phyloP scores from a whole-genome alignment of 352 stramenopile genomes.

The Phytophthora brassicae region DNA sequence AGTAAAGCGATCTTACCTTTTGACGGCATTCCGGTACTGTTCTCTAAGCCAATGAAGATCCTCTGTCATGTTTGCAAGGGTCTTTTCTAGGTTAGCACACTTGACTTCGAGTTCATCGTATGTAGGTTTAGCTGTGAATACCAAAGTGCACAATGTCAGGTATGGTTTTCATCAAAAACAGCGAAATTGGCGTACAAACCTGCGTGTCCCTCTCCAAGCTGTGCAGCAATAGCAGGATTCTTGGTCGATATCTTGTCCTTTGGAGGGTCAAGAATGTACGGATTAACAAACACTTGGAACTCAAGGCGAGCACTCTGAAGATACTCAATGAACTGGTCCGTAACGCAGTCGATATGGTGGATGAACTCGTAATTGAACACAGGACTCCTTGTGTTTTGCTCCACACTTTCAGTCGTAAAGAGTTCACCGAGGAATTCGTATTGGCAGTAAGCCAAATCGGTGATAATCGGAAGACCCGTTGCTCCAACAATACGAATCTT shows the following conservation, averaged over 20 bases:
- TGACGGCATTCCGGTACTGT: slow-evolving; percentile 49
- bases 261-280: slow-evolving; percentile 83
- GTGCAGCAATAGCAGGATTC: slow-evolving; percentile 69
- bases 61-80: slow-evolving; percentile 37
- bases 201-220: slow-evolving; percentile 52
- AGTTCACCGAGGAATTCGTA: slow-evolving; percentile 93
- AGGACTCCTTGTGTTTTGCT: slow-evolving; percentile 86
- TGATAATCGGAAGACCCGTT: slow-evolving; percentile 86
- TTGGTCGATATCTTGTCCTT: slow-evolving; percentile 81
- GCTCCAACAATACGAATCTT: slow-evolving; percentile 84
- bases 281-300: slow-evolving; percentile 90
- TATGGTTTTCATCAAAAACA: not conserved
- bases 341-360: slow-evolving; percentile 87
- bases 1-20: slow-evolving; percentile 42
- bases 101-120: slow-evolving; percentile 63
- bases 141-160: not conserved
- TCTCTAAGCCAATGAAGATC: slow-evolving; percentile 55
- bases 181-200: slow-evolving; percentile 23
- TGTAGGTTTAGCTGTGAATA: slow-evolving; percentile 38
- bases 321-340: slow-evolving; percentile 87
- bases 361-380: slow-evolving; percentile 90
- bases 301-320: slow-evolving; percentile 79
- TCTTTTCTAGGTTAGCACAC: slow-evolving; percentile 45
- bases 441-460: slow-evolving; percentile 89
- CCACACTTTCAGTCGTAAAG: slow-evolving; percentile 91